phyloP scores from a whole-genome alignment of 495 filamentous ascomycete species.

The Apodospora peruviana region DNA sequence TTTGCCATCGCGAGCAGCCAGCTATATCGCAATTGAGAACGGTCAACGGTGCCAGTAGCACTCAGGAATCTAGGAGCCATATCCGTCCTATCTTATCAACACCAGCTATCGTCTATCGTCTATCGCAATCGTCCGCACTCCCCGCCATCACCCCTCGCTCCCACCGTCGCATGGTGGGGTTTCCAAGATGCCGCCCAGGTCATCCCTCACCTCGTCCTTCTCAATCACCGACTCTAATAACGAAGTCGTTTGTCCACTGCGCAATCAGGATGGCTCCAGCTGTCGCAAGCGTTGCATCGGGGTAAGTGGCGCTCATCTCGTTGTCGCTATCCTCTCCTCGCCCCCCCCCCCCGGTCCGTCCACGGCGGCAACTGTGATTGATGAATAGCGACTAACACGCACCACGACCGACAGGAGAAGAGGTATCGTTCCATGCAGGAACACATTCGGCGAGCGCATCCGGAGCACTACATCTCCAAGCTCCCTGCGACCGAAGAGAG shows the following conservation, averaged over 20 bases:
- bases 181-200: slow-evolving; percentile 74
- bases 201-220: slow-evolving; percentile 82
- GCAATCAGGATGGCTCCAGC: slow-evolving; percentile 92
- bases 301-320: slow-evolving; percentile 57
- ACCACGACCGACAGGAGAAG: slow-evolving; percentile 62
- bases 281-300: slow-evolving; percentile 97
- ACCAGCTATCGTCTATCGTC: slow-evolving; percentile 25
- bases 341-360: slow-evolving; percentile 10
- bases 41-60: too few relatives aligned
- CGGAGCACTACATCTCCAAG: slow-evolving; percentile 96
- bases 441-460: slow-evolving; percentile 96
- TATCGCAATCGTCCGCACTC: slow-evolving; percentile 32
- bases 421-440: slow-evolving; percentile 99
- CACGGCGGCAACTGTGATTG: slow-evolving; percentile 1
- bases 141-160: slow-evolving; percentile 19
- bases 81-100: not conserved
- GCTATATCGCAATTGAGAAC: slow-evolving; percentile 34
- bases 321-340: slow-evolving; percentile 6
- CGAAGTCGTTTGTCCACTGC: slow-evolving; percentile 94
- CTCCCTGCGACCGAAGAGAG: slow-evolving; percentile 98
- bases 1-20: slow-evolving; percentile 15
- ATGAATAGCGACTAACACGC: slow-evolving; percentile 2
- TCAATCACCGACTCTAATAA: slow-evolving; percentile 87
- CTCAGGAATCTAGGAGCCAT: slow-evolving; percentile 1
- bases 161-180: slow-evolving; percentile 48